These are phyloP conservation scores for Colletotrichum orchidophilum DNA, from an alignment of 2,329 filamentous ascomycete species.

Conservation along the genomic window DNA sequence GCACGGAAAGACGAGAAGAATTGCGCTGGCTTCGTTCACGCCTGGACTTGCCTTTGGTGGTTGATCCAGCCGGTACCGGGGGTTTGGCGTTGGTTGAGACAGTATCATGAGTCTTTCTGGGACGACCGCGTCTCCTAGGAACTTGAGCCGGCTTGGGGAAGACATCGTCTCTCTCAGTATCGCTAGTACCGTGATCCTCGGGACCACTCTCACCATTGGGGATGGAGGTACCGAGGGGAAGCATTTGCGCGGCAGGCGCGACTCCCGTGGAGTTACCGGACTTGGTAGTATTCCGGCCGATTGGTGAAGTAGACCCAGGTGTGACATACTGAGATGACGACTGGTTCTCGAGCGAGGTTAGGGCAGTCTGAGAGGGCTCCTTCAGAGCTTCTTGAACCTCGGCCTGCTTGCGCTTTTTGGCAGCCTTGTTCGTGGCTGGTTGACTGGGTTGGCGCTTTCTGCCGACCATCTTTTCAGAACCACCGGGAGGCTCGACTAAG, in stretches of 20 bases:
- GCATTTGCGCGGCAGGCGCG: background rate
- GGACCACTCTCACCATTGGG: background rate
- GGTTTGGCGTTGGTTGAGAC: background rate
- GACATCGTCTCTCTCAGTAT: background rate
- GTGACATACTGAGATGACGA: too few relatives aligned
- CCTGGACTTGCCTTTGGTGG: background rate
- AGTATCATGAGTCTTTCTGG: background rate
- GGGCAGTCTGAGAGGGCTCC: background rate
- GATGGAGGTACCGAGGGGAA: background rate
- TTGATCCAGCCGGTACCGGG: background rate
- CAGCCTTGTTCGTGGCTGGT: background rate
- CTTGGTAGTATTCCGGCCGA: too few relatives aligned
- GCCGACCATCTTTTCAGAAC: background rate
- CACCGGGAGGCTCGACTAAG: background rate
- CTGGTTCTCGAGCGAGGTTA: background rate
- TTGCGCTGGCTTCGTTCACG: background rate
- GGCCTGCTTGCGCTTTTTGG: background rate
- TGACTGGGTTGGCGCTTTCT: background rate
- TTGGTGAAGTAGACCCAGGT: too few relatives aligned
- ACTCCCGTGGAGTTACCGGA: background rate
- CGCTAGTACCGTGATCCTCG: background rate
- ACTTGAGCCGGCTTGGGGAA: background rate
- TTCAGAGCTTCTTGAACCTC: background rate
- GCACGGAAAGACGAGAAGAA: background rate
- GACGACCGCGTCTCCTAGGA: background rate